A percentile compares a stretch with the other conserved stretches of the same genome.
Conservation (phyloP, 805 yeast species). For the Tetrapisispora arboricola region DNA sequence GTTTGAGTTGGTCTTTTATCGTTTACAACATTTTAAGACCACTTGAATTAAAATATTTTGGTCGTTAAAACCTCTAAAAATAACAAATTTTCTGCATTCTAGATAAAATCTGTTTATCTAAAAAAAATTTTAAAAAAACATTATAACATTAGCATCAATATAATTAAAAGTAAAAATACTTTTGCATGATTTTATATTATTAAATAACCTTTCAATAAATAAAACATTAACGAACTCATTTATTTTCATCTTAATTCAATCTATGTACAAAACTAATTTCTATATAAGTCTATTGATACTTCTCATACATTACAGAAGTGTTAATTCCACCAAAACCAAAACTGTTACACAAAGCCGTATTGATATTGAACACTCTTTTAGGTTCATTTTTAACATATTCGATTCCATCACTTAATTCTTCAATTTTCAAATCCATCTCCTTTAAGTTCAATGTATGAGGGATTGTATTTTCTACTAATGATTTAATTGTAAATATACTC, state of each 20-base stretch:
- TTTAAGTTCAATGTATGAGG: slow-evolving; percentile 80
- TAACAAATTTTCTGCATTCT: neutral
- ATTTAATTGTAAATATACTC: slow-evolving; percentile 64
- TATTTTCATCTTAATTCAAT: too few relatives aligned
- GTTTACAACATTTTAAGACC: slow-evolving; percentile 50
- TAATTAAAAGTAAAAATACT: neutral
- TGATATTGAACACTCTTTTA: slow-evolving; percentile 30
- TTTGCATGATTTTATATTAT: too few relatives aligned
- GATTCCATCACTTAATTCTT: slow-evolving; percentile 19
- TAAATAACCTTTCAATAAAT: too few relatives aligned
- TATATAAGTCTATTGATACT: neutral
- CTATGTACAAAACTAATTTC: neutral
- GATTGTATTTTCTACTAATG: slow-evolving; percentile 43
- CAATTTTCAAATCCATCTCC: slow-evolving; percentile 29
- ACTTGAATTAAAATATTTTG: slow-evolving; percentile 55
- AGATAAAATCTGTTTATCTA: neutral
- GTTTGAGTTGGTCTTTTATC: slow-evolving; percentile 53
- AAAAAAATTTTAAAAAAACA: neutral
- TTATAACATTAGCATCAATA: neutral
- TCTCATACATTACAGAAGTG: slow-evolving; percentile 51
- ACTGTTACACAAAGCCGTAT: slow-evolving; percentile 71
- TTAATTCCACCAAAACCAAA: slow-evolving; percentile 98
- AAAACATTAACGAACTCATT: too few relatives aligned
- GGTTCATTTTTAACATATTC: slow-evolving; percentile 51
- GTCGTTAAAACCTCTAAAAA: slow-evolving; percentile 18